phyloP scores from a whole-genome alignment of 1,284 basidiomycete species.

The Fomitopsis pinicola region DNA sequence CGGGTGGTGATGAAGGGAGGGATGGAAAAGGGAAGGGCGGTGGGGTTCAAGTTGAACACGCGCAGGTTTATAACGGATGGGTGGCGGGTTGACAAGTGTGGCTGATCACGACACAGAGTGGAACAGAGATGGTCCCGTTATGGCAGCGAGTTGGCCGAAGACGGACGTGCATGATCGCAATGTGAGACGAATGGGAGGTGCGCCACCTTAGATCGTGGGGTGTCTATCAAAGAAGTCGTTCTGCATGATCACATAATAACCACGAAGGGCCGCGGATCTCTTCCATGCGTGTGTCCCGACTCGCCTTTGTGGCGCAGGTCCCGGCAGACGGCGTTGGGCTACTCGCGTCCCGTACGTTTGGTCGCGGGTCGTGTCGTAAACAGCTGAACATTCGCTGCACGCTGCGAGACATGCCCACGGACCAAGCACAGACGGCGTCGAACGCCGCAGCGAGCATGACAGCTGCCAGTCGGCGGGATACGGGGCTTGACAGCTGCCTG shows the following conservation, averaged over 20 bases:
- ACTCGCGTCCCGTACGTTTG: not conserved
- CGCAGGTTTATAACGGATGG: conserved; percentile 21
- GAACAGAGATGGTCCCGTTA: conserved; percentile 7
- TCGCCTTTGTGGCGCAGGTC: not conserved
- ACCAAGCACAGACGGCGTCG: not conserved
- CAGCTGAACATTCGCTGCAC: not conserved
- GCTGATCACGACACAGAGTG: conserved; percentile 7
- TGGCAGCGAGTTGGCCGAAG: conserved; percentile 16
- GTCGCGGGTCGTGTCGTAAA: not conserved
- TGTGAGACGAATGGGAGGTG: conserved; percentile 11
- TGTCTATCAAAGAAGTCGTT: conserved; percentile 4
- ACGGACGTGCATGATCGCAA: conserved; percentile 16
- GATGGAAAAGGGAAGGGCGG: conserved; percentile 11
- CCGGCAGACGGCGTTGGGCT: not conserved
- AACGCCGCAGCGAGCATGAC: not conserved
- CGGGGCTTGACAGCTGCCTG: not conserved
- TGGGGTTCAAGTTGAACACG: conserved; percentile 2
- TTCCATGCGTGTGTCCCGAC: not conserved
- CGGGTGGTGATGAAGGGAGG: conserved; percentile 13
- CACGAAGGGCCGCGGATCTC: conserved; percentile 9
- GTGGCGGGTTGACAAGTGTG: conserved; percentile 7
- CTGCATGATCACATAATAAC: conserved; percentile 1
- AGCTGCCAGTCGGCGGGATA: not conserved
- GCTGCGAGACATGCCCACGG: not conserved
- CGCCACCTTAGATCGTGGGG: conserved; percentile 12